Conservation (phyloP, 495 filamentous ascomycete genomes). For the Annulohypoxylon nitens region DNA sequence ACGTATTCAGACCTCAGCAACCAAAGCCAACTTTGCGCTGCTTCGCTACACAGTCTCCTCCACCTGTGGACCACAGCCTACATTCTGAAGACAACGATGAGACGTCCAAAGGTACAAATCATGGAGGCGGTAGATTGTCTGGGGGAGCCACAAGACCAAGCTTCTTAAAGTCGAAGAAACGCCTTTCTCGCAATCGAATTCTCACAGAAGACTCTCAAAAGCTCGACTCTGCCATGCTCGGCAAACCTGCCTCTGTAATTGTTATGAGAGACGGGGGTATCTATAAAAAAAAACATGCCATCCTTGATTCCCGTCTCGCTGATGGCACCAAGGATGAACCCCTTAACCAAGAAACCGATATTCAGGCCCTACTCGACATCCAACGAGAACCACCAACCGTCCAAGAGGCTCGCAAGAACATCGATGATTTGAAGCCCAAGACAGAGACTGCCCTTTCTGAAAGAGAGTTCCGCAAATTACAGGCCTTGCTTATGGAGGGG, state of each 20-base stretch:
- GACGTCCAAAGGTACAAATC: slow-evolving; percentile 10
- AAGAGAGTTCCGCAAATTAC: slow-evolving; percentile 56
- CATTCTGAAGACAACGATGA: slow-evolving; percentile 1
- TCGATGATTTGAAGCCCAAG: slow-evolving; percentile 58
- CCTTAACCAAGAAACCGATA: slow-evolving; percentile 41
- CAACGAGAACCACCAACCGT: slow-evolving; percentile 40
- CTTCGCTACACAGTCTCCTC: slow-evolving; percentile 30
- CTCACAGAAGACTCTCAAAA: slow-evolving; percentile 29
- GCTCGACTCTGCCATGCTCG: slow-evolving; percentile 48
- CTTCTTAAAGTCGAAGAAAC: slow-evolving; percentile 40
- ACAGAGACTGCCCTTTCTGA: slow-evolving; percentile 47
- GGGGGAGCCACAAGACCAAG: slow-evolving; percentile 14
- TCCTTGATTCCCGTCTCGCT: neutral
- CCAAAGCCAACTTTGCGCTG: slow-evolving; percentile 23
- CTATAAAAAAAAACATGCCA: slow-evolving; percentile 20
- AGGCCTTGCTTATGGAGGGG: slow-evolving; percentile 52
- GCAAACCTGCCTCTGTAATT: slow-evolving; percentile 56
- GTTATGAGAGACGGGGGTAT: slow-evolving; percentile 57
- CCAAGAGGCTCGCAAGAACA: slow-evolving; percentile 56
- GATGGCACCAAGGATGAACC: slow-evolving; percentile 5
- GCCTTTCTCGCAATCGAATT: slow-evolving; percentile 40
- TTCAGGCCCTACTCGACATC: slow-evolving; percentile 50
- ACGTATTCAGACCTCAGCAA: slow-evolving; percentile 19
- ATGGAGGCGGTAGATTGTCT: slow-evolving; percentile 7
- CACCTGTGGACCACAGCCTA: neutral